Base-by-base conservation (phyloP, 1,139 yeast genomes). In the Geotrichum restrictum region DNA sequence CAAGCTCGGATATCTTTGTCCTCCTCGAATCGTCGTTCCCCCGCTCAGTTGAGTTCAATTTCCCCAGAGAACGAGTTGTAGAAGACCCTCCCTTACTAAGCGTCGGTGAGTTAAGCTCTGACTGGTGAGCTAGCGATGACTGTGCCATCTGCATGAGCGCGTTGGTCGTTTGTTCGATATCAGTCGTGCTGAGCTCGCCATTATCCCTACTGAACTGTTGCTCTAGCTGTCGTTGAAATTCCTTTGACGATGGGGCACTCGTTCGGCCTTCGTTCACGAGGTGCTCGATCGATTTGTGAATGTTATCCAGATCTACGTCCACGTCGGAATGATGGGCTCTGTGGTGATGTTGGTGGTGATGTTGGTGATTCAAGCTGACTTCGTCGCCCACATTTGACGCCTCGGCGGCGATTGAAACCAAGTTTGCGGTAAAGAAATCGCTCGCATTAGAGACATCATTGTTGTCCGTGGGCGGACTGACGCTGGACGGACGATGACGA, bases 361-460 rank as follows among this genome's bases (percentile, higher is more conserved):
- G n/a, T n/a, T n/a, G n/a, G 24, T 45, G 49, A 39, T 39, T 22
- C 16, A 40, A 33, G 29, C 38, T 46, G 24, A 45, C 43, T 27
- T 57, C 56, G 42, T 57, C 53, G 39, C 51, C 54, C 11, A 54
- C 54, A 36, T 55, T 54, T 19, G 60, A 49, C 11, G 55, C 57
- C 50, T 49, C 56, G 11, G 57, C 52, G n/a, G 54, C 56, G 10
- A 56, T 49, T 11, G 56, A 54, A 1, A 53, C 56, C 32, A 54
- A 42, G 45, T 51, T 48, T 6, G 53, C 53, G 10, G 55, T 45
- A 31, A 54, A 42, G 22, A 50, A 46, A 29, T 48, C 52, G 22
- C 44, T 24, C n/a, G 54, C 24, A 6, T 43, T 34, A 5, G 45
- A 18, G 3, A 27, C 48, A 18, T 34, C 44, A n/a, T 39, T 37